Base-by-base conservation (phyloP, 352 stramenopile species). In the Phytophthora podocarpi region DNA sequence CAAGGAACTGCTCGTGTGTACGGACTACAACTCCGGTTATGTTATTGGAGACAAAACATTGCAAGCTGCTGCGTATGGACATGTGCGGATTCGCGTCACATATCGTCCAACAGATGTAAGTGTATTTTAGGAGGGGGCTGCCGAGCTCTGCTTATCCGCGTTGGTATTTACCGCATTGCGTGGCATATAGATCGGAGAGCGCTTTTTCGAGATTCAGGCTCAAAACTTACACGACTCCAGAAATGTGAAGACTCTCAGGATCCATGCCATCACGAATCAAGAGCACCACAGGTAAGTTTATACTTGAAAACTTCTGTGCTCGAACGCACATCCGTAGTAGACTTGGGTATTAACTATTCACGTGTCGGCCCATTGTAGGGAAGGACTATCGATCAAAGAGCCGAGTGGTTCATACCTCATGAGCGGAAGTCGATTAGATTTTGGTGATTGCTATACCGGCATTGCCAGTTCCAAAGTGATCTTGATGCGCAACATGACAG, bases 21-120 rank as follows among this genome's bases (percentile, higher is more conserved):
- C 84, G 4, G 88, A 96, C 48, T 95, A 95, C 57, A 95, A 95
- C 39, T 90, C 86, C 11, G 88, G 87, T 21, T 94, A 95, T 45
- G 70, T 72, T 16, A 90, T 96, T 59, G 87, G 81, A 42, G 83
- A 93, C 28, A 92, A 85, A 53, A 90, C 80, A 16, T 70, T 93
- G 21, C 82, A 94, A 61, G 85, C 87, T 41, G 86, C 84, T 13
- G 86, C 88, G 2, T 95, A 95, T 53, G 82, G 88, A 6, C 85
- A 95, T 39, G 88, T 96, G 12, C 81, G 85, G 21, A 89, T 96
- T 62, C 85, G 86, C 24, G 85, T 96, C 23, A 96, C 85, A 6
- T 95, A 93, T 71, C 86, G 86, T 0, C 88, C 88, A 4, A 66
- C 74, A 12, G 81, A 95, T 71, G 88, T 95, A 75, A 60, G 51